phyloP scores from a whole-genome alignment of 805 yeast species.

The Starmerella lactis-condensi region DNA sequence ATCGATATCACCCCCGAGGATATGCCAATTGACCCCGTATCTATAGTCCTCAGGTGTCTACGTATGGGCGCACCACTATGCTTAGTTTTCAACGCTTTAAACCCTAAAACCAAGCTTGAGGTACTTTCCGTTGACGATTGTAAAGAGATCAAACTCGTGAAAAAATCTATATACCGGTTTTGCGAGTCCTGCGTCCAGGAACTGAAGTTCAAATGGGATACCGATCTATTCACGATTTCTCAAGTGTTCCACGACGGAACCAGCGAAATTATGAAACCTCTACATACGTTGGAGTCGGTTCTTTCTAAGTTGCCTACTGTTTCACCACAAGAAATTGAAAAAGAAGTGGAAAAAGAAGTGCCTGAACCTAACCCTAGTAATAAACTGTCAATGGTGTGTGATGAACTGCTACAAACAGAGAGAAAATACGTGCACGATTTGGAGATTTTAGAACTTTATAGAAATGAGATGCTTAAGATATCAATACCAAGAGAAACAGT shows the following conservation, averaged over 20 bases:
- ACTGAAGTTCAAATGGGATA: conserved; percentile 48
- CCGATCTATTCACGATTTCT: conserved; percentile 72
- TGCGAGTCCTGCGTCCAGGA: conserved; percentile 67
- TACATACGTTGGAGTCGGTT: conserved; percentile 51
- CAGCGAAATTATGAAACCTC: conserved; percentile 53
- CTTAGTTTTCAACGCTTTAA: conserved; percentile 54
- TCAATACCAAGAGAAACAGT: conserved; percentile 66
- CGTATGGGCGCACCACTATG: conserved; percentile 89
- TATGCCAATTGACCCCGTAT: conserved; percentile 70
- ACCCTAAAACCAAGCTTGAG: conserved; percentile 19
- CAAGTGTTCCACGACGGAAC: conserved; percentile 74
- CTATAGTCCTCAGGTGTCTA: conserved; percentile 70
- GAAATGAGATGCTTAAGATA: conserved; percentile 43
- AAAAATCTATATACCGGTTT: conserved; percentile 77
- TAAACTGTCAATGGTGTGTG: conserved; percentile 56
- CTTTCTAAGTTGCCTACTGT: conserved; percentile 27
- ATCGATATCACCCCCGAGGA: conserved; percentile 42
- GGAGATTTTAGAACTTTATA: conserved; percentile 52
- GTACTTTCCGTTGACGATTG: conserved; percentile 48
- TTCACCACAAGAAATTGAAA: not conserved
- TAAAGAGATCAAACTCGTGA: conserved; percentile 68
- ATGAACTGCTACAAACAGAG: conserved; percentile 76
- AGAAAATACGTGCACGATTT: conserved; percentile 83
- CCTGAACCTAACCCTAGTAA: conserved; percentile 24
- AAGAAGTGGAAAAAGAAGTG: conserved; percentile 2